Evolutionary conservation across 78 protist species (phyloP).

Genomic region (Dictyostelium purpureum): DNA sequence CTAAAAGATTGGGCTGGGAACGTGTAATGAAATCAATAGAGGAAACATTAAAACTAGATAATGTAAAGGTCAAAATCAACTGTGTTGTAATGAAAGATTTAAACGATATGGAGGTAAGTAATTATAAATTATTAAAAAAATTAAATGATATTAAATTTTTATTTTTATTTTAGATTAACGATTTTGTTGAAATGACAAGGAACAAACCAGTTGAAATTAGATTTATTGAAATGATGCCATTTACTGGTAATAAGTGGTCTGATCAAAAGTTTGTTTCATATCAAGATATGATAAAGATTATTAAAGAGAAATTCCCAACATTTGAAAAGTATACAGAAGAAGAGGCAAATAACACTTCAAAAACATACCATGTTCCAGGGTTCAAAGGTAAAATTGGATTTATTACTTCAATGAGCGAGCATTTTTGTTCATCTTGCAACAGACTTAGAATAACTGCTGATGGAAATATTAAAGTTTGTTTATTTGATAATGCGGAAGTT

Average conservation of each 20-base stretch:
- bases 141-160: neutral
- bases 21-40: conserved; percentile 75
- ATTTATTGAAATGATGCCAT: conserved; percentile 96
- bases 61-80: conserved; percentile 83
- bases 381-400: conserved; percentile 85
- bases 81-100: conserved; percentile 90
- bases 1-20: conserved; percentile 85
- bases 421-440: conserved; percentile 94
- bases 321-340: conserved; percentile 22
- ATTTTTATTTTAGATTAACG: conserved; percentile 14
- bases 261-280: conserved; percentile 83
- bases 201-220: conserved; percentile 81
- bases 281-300: conserved; percentile 46
- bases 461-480: conserved; percentile 94
- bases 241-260: conserved; percentile 91
- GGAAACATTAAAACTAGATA: conserved; percentile 20
- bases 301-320: conserved; percentile 13
- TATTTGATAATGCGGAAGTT: conserved; percentile 90
- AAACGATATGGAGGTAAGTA: conserved; percentile 88
- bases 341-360: conserved; percentile 84
- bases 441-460: conserved; percentile 93
- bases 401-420: conserved; percentile 94
- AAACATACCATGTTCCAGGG: conserved; percentile 79
- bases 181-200: conserved; percentile 84
- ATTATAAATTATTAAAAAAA: neutral